Evolutionary conservation across 164 flowering plant genomes (phyloP).

Genomic region (Santalum album): DNA sequence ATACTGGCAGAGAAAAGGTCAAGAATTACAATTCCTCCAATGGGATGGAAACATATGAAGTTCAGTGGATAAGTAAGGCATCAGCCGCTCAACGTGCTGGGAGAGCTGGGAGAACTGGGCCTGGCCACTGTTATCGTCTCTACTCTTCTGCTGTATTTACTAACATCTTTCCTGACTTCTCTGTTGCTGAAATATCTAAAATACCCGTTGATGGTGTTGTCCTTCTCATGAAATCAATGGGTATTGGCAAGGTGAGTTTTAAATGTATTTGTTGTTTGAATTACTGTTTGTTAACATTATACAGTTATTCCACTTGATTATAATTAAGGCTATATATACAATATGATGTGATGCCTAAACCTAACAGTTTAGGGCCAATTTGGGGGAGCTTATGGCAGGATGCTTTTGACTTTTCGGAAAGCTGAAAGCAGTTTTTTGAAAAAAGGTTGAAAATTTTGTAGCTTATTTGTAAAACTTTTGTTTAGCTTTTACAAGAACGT

Average conservation of each 20-base stretch:
- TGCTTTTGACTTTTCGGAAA: too few species aligned
- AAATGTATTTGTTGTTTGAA: background rate
- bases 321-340: too few species aligned
- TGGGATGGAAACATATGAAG: slow-evolving; percentile 84
- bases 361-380: too few species aligned
- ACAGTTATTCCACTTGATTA: too few species aligned
- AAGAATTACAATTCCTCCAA: slow-evolving; percentile 63
- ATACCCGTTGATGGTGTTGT: slow-evolving; percentile 88
- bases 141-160: slow-evolving; percentile 80
- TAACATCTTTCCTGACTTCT: slow-evolving; percentile 63
- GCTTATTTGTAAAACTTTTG: too few species aligned
- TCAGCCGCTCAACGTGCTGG: slow-evolving; percentile 98
- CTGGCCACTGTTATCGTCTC: slow-evolving; percentile 93
- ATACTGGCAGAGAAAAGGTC: slow-evolving; percentile 92
- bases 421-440: too few species aligned
- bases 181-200: slow-evolving; percentile 75
- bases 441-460: too few species aligned
- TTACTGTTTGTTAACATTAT: too few species aligned
- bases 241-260: slow-evolving; percentile 57
- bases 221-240: slow-evolving; percentile 88
- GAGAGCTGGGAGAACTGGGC: slow-evolving; percentile 97
- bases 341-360: too few species aligned
- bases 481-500: too few species aligned
- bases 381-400: too few species aligned
- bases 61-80: slow-evolving; percentile 98